phyloP scores from a whole-genome alignment of 306 rosid species.

The Oemleria cerasiformis region DNA sequence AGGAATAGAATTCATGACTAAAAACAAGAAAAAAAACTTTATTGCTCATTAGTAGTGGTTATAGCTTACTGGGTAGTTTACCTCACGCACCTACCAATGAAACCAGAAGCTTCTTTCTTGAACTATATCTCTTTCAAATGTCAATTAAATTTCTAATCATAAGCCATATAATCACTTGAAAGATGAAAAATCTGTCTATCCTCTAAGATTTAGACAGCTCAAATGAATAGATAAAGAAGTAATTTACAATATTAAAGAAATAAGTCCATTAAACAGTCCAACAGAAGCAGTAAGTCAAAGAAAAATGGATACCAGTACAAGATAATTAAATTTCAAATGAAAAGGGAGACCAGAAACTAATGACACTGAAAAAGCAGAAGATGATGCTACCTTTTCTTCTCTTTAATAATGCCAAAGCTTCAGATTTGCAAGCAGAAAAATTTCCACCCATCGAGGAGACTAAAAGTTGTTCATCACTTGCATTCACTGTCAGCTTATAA shows the following conservation, averaged over 20 bases:
- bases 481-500: constrained; percentile 27
- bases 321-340: neutral
- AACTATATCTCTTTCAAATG: too few relatives aligned
- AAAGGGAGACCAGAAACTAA: neutral
- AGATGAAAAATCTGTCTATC: too few relatives aligned
- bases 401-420: constrained; percentile 34
- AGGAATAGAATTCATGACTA: neutral
- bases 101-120: too few relatives aligned
- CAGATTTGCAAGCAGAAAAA: constrained; percentile 44
- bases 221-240: neutral
- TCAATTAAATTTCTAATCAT: too few relatives aligned
- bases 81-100: too few relatives aligned
- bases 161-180: too few relatives aligned
- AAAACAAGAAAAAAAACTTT: too few relatives aligned
- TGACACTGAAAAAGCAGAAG: constrained; percentile 2
- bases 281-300: neutral
- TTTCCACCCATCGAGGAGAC: constrained; percentile 40
- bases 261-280: neutral
- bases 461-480: constrained; percentile 25
- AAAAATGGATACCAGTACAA: neutral
- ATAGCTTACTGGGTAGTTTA: too few relatives aligned
- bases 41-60: neutral
- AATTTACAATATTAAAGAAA: neutral
- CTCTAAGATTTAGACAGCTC: neutral
- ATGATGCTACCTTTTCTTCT: constrained; percentile 32